phyloP scores from a whole-genome alignment of 768 basidiomycete genomes.

The Sarcomyxa edulis region DNA sequence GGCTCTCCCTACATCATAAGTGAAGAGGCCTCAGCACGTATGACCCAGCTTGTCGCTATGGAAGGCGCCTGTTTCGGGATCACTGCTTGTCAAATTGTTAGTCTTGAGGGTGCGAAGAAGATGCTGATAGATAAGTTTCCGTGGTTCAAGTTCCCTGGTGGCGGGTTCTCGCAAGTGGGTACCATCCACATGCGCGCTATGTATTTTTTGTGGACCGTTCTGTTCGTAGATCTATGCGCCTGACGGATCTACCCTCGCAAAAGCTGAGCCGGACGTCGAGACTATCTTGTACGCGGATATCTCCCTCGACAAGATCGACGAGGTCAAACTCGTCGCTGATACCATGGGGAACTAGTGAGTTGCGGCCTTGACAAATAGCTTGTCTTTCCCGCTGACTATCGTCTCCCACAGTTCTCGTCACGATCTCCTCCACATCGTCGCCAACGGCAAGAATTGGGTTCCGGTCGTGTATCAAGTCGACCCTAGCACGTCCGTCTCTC shows the following conservation, averaged over 20 bases:
- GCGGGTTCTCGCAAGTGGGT: slow-evolving; percentile 10
- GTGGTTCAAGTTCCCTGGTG: slow-evolving; percentile 22
- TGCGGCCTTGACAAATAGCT: neutral
- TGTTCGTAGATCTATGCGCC: slow-evolving; percentile 26
- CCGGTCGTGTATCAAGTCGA: slow-evolving; percentile 16
- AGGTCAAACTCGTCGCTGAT: slow-evolving; percentile 6
- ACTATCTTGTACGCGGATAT: slow-evolving; percentile 22
- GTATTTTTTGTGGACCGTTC: neutral
- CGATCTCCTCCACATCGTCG: slow-evolving; percentile 21
- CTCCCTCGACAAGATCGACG: slow-evolving; percentile 19
- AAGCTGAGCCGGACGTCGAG: slow-evolving; percentile 20
- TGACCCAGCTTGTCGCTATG: slow-evolving; percentile 24
- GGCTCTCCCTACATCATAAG: slow-evolving; percentile 23
- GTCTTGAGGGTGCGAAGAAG: slow-evolving; percentile 19
- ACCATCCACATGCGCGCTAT: neutral
- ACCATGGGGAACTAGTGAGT: slow-evolving; percentile 7
- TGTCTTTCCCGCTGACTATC: slow-evolving; percentile 1
- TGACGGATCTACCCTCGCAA: slow-evolving; percentile 19
- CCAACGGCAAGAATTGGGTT: slow-evolving; percentile 21
- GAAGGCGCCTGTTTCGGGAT: slow-evolving; percentile 25
- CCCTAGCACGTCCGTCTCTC: no score
- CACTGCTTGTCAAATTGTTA: slow-evolving; percentile 21
- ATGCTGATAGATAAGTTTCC: slow-evolving; percentile 23
- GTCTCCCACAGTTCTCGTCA: slow-evolving; percentile 14
- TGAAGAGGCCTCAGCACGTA: slow-evolving; percentile 22